These are phyloP conservation scores for Poronia punctata DNA, from an alignment of 495 filamentous ascomycete genomes.

Conservation along the genomic window DNA sequence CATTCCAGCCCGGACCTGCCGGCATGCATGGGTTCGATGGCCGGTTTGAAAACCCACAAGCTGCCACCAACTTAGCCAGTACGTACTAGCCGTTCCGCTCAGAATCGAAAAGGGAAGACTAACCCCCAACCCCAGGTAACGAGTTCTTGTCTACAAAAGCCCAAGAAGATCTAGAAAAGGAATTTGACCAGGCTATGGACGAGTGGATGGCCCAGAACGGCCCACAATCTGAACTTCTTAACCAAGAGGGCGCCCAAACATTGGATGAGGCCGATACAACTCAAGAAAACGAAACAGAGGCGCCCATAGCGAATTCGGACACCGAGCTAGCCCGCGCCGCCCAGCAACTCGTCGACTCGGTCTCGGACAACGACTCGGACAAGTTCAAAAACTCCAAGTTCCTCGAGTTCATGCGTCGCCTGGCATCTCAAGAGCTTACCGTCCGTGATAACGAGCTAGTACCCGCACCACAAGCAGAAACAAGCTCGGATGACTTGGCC, in stretches of 20 bases:
- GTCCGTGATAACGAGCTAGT: slow-evolving; percentile 34
- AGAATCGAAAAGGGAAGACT: neutral
- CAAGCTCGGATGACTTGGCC: too few relatives aligned
- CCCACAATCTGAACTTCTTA: neutral
- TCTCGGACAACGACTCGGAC: slow-evolving; percentile 29
- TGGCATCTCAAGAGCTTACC: slow-evolving; percentile 32
- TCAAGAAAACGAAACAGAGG: neutral
- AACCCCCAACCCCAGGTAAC: neutral
- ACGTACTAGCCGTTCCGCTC: neutral
- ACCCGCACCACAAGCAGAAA: slow-evolving; percentile 6
- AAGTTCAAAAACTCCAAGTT: slow-evolving; percentile 42
- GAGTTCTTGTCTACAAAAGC: neutral
- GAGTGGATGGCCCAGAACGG: slow-evolving; percentile 9
- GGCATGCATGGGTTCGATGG: neutral
- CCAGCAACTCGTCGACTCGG: slow-evolving; percentile 30
- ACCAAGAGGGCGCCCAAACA: too few relatives aligned
- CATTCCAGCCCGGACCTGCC: neutral
- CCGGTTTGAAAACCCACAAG: neutral
- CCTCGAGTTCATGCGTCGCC: slow-evolving; percentile 35
- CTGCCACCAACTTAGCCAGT: neutral
- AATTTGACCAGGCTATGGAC: slow-evolving; percentile 8
- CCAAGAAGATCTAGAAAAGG: neutral
- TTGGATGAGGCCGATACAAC: too few relatives aligned
- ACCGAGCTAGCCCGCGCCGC: slow-evolving; percentile 34
- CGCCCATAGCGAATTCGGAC: too few relatives aligned